Evolutionary conservation across 2,329 filamentous ascomycete species (phyloP).

Genomic region (Falciphora oryzae): DNA sequence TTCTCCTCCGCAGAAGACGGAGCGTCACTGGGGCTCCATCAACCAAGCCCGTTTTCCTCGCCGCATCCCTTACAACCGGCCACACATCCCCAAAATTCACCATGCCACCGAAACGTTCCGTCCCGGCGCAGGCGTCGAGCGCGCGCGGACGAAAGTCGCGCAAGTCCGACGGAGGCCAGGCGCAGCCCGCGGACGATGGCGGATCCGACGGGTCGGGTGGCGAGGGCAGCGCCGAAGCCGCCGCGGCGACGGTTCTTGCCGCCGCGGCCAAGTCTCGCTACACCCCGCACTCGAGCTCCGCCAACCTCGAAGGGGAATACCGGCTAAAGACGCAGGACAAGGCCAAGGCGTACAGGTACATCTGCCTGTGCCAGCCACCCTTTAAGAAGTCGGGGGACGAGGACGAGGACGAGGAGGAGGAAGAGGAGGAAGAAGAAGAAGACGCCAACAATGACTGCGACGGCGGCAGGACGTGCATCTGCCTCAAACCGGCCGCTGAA

Average conservation of each 20-base stretch:
- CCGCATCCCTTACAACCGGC: too few relatives aligned
- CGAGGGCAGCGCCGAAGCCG: conserved; percentile 17
- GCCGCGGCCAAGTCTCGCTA: neutral
- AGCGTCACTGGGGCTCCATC: too few relatives aligned
- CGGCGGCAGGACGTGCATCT: conserved; percentile 26
- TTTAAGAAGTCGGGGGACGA: conserved; percentile 15
- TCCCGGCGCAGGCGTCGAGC: conserved; percentile 9
- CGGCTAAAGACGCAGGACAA: conserved; percentile 20
- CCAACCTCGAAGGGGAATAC: conserved; percentile 26
- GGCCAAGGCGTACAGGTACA: conserved; percentile 22
- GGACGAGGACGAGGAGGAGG: conserved; percentile 15
- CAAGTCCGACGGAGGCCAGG: conserved; percentile 13
- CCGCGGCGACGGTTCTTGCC: conserved; percentile 23
- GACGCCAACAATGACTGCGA: conserved; percentile 17
- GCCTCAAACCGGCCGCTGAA: conserved; percentile 23
- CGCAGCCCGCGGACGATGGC: neutral
- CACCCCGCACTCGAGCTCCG: conserved; percentile 23
- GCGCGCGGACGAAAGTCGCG: conserved; percentile 16
- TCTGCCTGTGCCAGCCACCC: conserved; percentile 22
- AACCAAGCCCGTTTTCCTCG: too few relatives aligned
- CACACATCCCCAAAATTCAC: neutral
- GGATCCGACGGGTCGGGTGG: neutral
- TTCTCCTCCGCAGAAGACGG: too few relatives aligned
- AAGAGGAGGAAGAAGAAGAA: conserved; percentile 13
- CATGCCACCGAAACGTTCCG: conserved; percentile 16